These are phyloP conservation scores for Salix exigua DNA, from an alignment of 345 rosid genomes.

Conservation along the genomic window DNA sequence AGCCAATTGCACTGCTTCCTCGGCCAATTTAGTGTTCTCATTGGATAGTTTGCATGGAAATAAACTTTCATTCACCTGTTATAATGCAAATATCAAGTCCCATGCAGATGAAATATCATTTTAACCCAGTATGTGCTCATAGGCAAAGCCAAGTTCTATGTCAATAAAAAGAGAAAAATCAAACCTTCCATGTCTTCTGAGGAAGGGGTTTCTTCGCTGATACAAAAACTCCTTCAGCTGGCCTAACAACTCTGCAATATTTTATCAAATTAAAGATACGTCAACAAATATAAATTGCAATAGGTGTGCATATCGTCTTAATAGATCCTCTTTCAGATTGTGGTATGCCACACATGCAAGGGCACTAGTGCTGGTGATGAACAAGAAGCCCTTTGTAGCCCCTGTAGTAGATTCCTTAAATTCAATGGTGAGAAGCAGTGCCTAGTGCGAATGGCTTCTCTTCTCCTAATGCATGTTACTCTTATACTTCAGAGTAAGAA, in stretches of 20 bases:
- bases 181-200: slow-evolving; percentile 92
- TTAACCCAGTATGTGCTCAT: not conserved
- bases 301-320: not conserved
- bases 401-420: not conserved
- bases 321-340: not conserved
- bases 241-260: slow-evolving; percentile 67
- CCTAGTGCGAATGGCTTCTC: not conserved
- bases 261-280: slow-evolving; percentile 4
- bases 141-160: not conserved
- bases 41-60: slow-evolving; percentile 78
- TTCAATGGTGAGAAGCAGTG: not conserved
- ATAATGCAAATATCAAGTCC: slow-evolving; percentile 7
- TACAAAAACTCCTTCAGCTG: slow-evolving; percentile 70
- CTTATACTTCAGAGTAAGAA: too few relatives aligned
- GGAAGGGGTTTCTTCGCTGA: slow-evolving; percentile 83
- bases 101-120: not conserved
- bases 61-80: slow-evolving; percentile 78
- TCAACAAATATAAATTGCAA: slow-evolving; percentile 7
- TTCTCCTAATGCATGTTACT: not conserved
- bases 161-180: slow-evolving; percentile 8
- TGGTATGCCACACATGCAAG: not conserved
- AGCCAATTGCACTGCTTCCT: slow-evolving; percentile 81
- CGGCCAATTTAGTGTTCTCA: slow-evolving; percentile 63
- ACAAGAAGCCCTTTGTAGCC: not conserved
- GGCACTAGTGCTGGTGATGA: not conserved